Evolutionary conservation across 2,329 filamentous ascomycete species (phyloP), one percentile per base, ranked within the genome.

Genomic region (Elsinoe arachidis): DNA sequence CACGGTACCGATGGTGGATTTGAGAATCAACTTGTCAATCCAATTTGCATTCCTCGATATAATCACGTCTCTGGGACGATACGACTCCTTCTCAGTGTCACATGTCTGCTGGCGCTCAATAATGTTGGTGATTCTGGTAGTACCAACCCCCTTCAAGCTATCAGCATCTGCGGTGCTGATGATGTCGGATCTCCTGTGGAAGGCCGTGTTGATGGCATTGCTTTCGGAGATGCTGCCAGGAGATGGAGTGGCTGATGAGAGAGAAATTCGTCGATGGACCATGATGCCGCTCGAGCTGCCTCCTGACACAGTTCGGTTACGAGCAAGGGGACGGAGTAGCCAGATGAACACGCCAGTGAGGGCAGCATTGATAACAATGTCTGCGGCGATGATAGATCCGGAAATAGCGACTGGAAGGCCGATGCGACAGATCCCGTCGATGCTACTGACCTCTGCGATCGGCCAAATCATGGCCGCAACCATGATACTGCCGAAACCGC

Each of bases 321-420:
- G 39, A 4, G 7, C 15, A n/a, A 56, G 14, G 21, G 54, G 26
- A 14, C 64, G 62, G 1, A 74, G 60, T 3, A 74, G 67, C 30
- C 67, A 66, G 43, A 73, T 58, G 52, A 75, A 75, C 4, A 70
- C 63, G 1, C 60, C 63, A 1, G 73, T 75, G n/a, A 76, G 64
- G n/a, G 66, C 62, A 6, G 69, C 55, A 46, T 74, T 74, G 62
- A 74, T 68, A 26, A 65, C 9, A 12, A 73, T 62, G 55, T 75
- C 72, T 60, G 69, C 74, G 6, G 63, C 59, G 5, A 75, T 62
- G 7, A 76, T 60, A 0, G 72, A 66, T 14, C 73, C 63, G 0
- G 68, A 68, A 7, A 70, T 67, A 23, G 66, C 67, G 14, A 64
- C 61, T 3, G 70, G 72, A 2, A 75, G 59, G 2, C 73, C 73